Conservation (phyloP, 2,329 filamentous ascomycete species). For the Trichoderma simmonsii region DNA sequence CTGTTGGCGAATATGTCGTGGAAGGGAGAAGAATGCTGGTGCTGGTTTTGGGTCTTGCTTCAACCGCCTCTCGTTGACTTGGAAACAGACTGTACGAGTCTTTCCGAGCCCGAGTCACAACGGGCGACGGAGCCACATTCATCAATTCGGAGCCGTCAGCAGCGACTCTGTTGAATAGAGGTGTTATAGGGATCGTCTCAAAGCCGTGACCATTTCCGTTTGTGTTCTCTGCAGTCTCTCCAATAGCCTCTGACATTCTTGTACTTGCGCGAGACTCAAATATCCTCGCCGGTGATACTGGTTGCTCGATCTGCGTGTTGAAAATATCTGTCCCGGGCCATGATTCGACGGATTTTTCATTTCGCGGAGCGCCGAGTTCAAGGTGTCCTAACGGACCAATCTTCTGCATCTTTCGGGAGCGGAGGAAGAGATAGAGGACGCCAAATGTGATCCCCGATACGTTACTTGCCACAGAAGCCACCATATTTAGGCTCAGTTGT, state of each 20-base stretch:
- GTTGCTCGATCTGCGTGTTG: slow-evolving; percentile 24
- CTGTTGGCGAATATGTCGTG: slow-evolving; percentile 14
- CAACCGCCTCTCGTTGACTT: slow-evolving; percentile 4
- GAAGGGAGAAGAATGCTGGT: slow-evolving; percentile 36
- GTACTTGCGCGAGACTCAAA: slow-evolving; percentile 7
- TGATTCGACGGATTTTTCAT: slow-evolving; percentile 14
- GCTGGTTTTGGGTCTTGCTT: slow-evolving; percentile 29
- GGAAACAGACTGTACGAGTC: slow-evolving; percentile 25
- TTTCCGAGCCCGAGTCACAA: slow-evolving; percentile 14
- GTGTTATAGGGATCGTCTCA: background rate
- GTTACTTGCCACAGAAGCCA: slow-evolving; percentile 64
- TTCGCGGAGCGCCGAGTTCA: slow-evolving; percentile 45
- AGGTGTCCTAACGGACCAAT: slow-evolving; percentile 44
- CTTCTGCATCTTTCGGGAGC: slow-evolving; percentile 58
- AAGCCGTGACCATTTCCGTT: background rate
- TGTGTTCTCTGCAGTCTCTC: background rate
- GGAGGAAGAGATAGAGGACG: slow-evolving; percentile 63
- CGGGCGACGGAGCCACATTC: background rate
- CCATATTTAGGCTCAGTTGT: slow-evolving; percentile 52
- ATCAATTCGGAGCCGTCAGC: background rate
- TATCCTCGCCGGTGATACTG: slow-evolving; percentile 20
- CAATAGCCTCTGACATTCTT: background rate
- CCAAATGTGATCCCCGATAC: slow-evolving; percentile 64
- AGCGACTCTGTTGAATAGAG: background rate
- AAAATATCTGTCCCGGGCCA: slow-evolving; percentile 17